Base-by-base conservation (phyloP, 2,329 filamentous ascomycete species). In the Simplicillium sp. region DNA sequence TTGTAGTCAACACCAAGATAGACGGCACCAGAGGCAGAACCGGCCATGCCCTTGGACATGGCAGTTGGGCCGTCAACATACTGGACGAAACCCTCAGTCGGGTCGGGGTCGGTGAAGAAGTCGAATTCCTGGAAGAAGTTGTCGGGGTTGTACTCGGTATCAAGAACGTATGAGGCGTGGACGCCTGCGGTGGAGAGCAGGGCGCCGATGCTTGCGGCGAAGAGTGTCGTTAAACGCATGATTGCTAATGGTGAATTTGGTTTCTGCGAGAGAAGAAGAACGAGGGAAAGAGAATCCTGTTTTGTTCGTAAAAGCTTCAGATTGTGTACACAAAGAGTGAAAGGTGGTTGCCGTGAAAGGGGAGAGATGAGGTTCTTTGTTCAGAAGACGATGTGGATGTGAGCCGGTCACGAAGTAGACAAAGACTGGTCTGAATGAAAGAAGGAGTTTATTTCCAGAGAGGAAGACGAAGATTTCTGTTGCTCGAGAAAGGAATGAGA, bases 51-150 rank as follows among this genome's bases (percentile, higher is more conserved):
- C 31, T 62, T 57, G n/a, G 57, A 53, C 44, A 73, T 71, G 41
- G 85, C 84, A 2, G 70, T 73, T n/a, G 56, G 43, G 38, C 71
- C 67, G 48, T 75, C 65, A 40, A 80, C 71, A 52, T 88, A 92
- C 45, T 75, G 62, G 50, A 92, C 86, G 51, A 80, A 87, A 28
- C 86, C 87, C 46, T 80, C 52, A 2, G 86, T 92, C 0, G 86
- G 86, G 53, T 92, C 87, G 0, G 61, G 44, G 3, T 57, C 61
- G 39, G 56, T 64, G 59, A 71, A 80, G 61, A 81, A 80, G 43
- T 68, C 62, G 52, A 77, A 77, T 39, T 62, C 58, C 15, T 64
- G 49, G 56, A 77, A 77, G 58, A 78, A 79, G 62, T 77, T 78
- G 54, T 55, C 61, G 7, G 54, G 43, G 56, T 76, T 65, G 57